Evolutionary conservation across 495 filamentous ascomycete species (phyloP), one percentile per base, ranked within the genome.

Genomic region (Penicillium nucicola): DNA sequence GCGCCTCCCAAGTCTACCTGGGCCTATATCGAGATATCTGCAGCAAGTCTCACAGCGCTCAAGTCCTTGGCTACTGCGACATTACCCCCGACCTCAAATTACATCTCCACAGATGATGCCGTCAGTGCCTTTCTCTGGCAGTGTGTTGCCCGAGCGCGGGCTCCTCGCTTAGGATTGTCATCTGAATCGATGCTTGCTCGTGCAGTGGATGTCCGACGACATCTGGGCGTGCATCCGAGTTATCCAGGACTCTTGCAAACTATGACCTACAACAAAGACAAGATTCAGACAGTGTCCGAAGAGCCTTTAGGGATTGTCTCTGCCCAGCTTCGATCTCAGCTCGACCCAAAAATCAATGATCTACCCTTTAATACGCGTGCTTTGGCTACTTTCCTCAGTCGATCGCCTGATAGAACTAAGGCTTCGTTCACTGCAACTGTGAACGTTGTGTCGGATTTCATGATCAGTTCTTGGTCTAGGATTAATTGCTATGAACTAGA

Each of bases 381-480:
- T 15, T 59, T 80, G 5, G 73, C 74, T 22, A 77, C 77, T 1
- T 51, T 64, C 15, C 45, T 81, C 13, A 14, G 59, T 20, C 52
- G 55, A 11, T 47, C 57, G 1, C 31, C 53, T n/a, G 67, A 77
- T 37, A 75, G 69, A 36, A 59, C 37, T 6, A 46, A 39, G 5
- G 31, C 70, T 10, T 60, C 48, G 5, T 42, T 71, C 42, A 61
- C 65, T 4, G 51, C 62, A 2, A 65, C 61, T 8, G 48, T 52
- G 7, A 38, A 74, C 32, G 62, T 69, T 22, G 59, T 65, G 1
- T 48, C 42, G 17, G 79, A 81, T 46, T 50, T 82, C 8, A 71
- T 76, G 68, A 38, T 83, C 4, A 79, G 74, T 55, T 83, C 78
- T 8, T 84, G 78, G 81, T 64, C 74, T 0, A 74, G 76, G 34